These are phyloP conservation scores for Glycyrrhiza uralensis DNA, from an alignment of 306 rosid species.

Conservation along the genomic window DNA sequence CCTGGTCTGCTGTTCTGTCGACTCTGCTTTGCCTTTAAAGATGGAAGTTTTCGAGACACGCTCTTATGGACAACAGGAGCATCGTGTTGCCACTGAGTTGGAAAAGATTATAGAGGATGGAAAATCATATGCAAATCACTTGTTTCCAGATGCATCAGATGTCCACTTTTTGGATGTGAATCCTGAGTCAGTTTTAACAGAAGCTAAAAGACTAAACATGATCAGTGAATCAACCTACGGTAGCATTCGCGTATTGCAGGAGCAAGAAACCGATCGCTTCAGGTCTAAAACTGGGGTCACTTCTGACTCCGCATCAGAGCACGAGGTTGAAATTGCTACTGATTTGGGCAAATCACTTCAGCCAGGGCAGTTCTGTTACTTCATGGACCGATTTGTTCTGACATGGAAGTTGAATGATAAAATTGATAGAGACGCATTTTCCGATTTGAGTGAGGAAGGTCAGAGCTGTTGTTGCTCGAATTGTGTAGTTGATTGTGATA, in stretches of 20 bases:
- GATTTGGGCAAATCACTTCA: slow-evolving; percentile 42
- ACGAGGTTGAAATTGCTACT: slow-evolving; percentile 32
- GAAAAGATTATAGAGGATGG: slow-evolving; percentile 46
- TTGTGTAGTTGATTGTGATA: slow-evolving; percentile 35
- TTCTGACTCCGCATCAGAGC: slow-evolving; percentile 34
- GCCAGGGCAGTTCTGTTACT: slow-evolving; percentile 52
- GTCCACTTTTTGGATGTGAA: slow-evolving; percentile 64
- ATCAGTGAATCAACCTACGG: slow-evolving; percentile 59
- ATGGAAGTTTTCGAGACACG: slow-evolving; percentile 36
- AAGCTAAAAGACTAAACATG: slow-evolving; percentile 62
- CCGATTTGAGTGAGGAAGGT: slow-evolving; percentile 25
- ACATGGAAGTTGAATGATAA: slow-evolving; percentile 53
- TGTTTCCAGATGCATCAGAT: slow-evolving; percentile 52
- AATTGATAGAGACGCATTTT: slow-evolving; percentile 23
- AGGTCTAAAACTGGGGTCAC: slow-evolving; percentile 42
- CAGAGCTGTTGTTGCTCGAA: slow-evolving; percentile 29
- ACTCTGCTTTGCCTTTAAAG: slow-evolving; percentile 56
- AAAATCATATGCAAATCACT: slow-evolving; percentile 43
- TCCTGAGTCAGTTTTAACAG: slow-evolving; percentile 54
- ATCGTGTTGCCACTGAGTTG: slow-evolving; percentile 34
- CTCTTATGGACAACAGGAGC: slow-evolving; percentile 29
- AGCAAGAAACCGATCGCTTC: slow-evolving; percentile 67
- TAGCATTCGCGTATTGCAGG: slow-evolving; percentile 52
- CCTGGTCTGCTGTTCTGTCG: slow-evolving; percentile 70
- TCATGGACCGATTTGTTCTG: slow-evolving; percentile 79